phyloP scores from a whole-genome alignment of 768 basidiomycete genomes.

The Lactarius psammicola region DNA sequence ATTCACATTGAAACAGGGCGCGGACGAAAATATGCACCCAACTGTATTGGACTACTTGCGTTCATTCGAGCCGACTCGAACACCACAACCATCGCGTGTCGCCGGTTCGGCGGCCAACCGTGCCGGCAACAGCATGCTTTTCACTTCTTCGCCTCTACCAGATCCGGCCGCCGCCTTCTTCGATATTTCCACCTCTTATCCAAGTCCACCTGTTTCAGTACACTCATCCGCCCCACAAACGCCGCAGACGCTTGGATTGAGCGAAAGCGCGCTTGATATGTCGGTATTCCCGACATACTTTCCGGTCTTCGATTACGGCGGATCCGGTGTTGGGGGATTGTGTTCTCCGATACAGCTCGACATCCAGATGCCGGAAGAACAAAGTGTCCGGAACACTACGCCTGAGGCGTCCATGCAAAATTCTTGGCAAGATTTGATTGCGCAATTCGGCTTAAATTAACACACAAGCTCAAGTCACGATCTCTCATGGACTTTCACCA shows the following conservation, averaged over 20 bases:
- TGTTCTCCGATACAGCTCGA: conserved; percentile 26
- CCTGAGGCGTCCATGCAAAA: conserved; percentile 35
- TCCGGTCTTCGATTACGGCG: conserved; percentile 26
- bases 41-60: conserved; percentile 67
- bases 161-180: conserved; percentile 17
- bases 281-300: conserved; percentile 27
- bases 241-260: conserved; percentile 1
- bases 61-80: conserved; percentile 47
- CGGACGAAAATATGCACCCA: conserved; percentile 54
- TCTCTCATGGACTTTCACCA: neutral
- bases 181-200: conserved; percentile 23
- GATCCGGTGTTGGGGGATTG: conserved; percentile 5
- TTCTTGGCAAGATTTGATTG: conserved; percentile 36
- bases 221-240: conserved; percentile 21
- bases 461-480: neutral
- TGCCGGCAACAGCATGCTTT: neutral
- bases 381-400: conserved; percentile 35
- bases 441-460: conserved; percentile 33
- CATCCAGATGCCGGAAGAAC: conserved; percentile 16
- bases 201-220: conserved; percentile 20
- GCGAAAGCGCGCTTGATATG: conserved; percentile 18
- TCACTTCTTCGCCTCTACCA: conserved; percentile 8
- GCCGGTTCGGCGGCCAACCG: neutral
- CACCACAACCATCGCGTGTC: conserved; percentile 21
- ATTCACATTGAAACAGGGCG: conserved; percentile 54